A percentile compares a stretch with the other conserved stretches of the same genome.
Evolutionary conservation across 352 stramenopile genomes (phyloP).

Genomic region (Phytophthora podocarpi): DNA sequence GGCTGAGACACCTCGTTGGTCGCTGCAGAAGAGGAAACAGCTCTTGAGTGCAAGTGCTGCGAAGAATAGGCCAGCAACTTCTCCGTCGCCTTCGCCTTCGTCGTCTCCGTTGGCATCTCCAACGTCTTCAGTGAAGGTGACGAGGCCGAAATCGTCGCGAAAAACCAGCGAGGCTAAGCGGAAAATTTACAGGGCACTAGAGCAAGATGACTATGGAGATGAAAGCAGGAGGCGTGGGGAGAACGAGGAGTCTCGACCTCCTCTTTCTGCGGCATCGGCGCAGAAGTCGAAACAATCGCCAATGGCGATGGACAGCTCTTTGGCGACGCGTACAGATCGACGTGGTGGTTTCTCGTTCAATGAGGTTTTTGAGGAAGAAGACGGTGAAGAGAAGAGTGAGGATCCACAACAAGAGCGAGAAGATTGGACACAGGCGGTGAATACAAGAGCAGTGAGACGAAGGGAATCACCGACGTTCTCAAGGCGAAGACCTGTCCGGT

Average conservation of each 20-base stretch:
- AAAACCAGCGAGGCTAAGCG: slow-evolving; percentile 5
- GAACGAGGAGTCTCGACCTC: neutral
- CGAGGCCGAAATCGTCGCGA: slow-evolving; percentile 2
- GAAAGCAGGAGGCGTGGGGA: neutral
- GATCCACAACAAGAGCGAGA: neutral
- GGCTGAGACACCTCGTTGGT: slow-evolving; percentile 24
- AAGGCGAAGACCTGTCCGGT: slow-evolving; percentile 22
- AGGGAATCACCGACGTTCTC: slow-evolving; percentile 22
- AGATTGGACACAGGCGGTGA: slow-evolving; percentile 2
- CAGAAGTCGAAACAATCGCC: slow-evolving; percentile 12
- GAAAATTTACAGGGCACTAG: slow-evolving; percentile 8
- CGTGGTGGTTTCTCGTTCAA: slow-evolving; percentile 29
- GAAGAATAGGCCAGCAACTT: slow-evolving; percentile 1
- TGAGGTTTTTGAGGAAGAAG: slow-evolving; percentile 12
- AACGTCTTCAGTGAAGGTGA: slow-evolving; percentile 22
- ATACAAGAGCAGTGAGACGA: slow-evolving; percentile 1
- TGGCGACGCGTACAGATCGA: slow-evolving; percentile 8
- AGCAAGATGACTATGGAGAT: neutral
- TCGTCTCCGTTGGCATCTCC: slow-evolving; percentile 15
- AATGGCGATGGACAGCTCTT: slow-evolving; percentile 19
- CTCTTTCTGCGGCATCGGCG: neutral
- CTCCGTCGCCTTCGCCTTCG: slow-evolving; percentile 12
- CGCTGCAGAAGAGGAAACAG: slow-evolving; percentile 20
- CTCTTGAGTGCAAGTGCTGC: neutral
- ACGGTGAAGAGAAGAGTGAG: slow-evolving; percentile 4